phyloP scores from a whole-genome alignment of 495 filamentous ascomycete species.

The Podospora conica region DNA sequence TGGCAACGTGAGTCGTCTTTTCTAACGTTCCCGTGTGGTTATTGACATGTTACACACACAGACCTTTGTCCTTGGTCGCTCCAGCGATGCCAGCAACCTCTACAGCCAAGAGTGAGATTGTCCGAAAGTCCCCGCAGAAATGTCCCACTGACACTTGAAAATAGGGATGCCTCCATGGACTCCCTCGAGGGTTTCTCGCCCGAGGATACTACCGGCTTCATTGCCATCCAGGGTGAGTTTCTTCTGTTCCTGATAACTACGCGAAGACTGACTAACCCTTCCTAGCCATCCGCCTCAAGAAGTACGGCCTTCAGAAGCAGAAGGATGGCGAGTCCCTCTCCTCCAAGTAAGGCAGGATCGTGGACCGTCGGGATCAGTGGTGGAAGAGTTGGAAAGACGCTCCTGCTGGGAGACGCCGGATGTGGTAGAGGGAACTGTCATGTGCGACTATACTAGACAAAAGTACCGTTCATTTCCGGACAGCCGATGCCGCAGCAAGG shows the following conservation, averaged over 20 bases:
- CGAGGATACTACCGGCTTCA: constrained; percentile 64
- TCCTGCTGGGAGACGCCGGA: not conserved
- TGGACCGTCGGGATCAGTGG: not conserved
- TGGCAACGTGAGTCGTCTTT: constrained; percentile 49
- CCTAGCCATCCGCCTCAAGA: constrained; percentile 78
- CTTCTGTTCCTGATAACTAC: not conserved
- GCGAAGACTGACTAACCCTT: not conserved
- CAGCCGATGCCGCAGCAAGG: not conserved
- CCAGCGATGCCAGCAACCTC: constrained; percentile 72
- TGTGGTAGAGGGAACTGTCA: not conserved
- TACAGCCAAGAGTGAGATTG: constrained; percentile 55
- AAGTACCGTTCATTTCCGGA: not conserved
- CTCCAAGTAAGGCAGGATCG: constrained; percentile 17
- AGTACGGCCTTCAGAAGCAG: constrained; percentile 69
- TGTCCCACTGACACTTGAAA: not conserved
- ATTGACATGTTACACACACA: not conserved
- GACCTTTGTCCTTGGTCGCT: constrained; percentile 66
- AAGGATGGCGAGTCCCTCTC: constrained; percentile 50
- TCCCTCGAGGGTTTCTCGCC: constrained; percentile 75
- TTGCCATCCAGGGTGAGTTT: constrained; percentile 52
- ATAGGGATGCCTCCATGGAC: constrained; percentile 74
- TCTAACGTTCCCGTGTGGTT: not conserved
- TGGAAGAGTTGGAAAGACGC: not conserved
- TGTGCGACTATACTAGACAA: not conserved
- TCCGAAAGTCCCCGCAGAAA: not conserved